phyloP scores from a whole-genome alignment of 106 monocot genomes.

The Acanthochlamys bracteata region DNA sequence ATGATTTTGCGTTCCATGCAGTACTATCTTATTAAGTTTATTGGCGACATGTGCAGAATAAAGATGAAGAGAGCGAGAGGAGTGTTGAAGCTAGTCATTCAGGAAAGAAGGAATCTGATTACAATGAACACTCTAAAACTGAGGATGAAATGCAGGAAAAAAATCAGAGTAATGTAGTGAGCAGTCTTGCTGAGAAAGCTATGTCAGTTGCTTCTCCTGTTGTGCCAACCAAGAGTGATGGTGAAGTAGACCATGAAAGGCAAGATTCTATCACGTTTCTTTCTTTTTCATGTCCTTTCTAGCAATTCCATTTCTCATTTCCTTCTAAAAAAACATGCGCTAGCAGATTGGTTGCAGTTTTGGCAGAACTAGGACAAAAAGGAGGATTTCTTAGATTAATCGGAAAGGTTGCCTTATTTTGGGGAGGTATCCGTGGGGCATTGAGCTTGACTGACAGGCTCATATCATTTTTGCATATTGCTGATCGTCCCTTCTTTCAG shows the following conservation, averaged over 20 bases:
- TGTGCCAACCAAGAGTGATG: constrained; percentile 70
- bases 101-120: constrained; percentile 1
- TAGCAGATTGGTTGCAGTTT: constrained; percentile 63
- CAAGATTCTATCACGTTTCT: constrained; percentile 7
- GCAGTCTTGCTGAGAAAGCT: constrained; percentile 87
- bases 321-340: constrained; percentile 13
- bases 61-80: too few species aligned
- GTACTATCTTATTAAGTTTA: too few species aligned
- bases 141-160: constrained; percentile 38
- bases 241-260: constrained; percentile 91
- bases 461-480: constrained; percentile 72
- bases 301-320: background rate
- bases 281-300: background rate
- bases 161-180: constrained; percentile 38
- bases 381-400: constrained; percentile 75
- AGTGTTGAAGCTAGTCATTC: too few species aligned
- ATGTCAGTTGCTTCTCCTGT: constrained; percentile 80
- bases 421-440: constrained; percentile 98
- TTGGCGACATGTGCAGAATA: too few species aligned
- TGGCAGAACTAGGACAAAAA: constrained; percentile 85
- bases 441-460: constrained; percentile 87
- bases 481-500: constrained; percentile 71
- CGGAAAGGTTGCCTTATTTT: constrained; percentile 85
- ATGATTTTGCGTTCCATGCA: too few species aligned
- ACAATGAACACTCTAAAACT: constrained; percentile 15